Evolutionary conservation across 257 asterid species (phyloP), one percentile per base, ranked within the genome.

Genomic region (Marsdenia floribunda): DNA sequence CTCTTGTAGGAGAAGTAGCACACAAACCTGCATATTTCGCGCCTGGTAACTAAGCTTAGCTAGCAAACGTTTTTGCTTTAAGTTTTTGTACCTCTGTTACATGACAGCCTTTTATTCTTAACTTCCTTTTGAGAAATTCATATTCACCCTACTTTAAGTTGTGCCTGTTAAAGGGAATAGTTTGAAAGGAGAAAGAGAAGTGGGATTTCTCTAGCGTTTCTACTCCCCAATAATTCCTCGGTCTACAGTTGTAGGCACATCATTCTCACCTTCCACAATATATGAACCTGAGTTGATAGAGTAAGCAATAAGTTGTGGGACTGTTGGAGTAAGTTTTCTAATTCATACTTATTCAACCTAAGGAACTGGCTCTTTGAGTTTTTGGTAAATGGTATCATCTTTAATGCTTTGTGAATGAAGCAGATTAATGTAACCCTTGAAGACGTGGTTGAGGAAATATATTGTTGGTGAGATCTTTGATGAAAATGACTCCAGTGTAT

Each of bases 341-440:
- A 21, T 53, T 72, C 75, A 52, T 59, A 35, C 52, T 72, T 74
- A 70, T 61, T 69, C 57, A 57, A 12, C 70, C 63, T 9, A 33
- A 79, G 79, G 61, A 69, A 59, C 40, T 53, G 73, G 1, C 60
- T 70, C 37, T 46, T 42, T 71, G 18, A 22, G 4, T 54, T 57
- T 19, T 33, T 33, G 15, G 46, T 70, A 42, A 35, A 63, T 37
- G 37, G 29, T 18, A n/a, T 75, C 63, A 15, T 80, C 44, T 65
- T 74, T 70, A 19, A 54, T 64, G 61, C 77, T 75, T 81, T 24
- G 40, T 81, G 73, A 67, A 69, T 61, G 60, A 61, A 68, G 79
- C 96, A 95, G 99, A 83, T 95, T n/a, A n/a, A n/a, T 59, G 99
- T 95, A 66, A 95, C 99, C 75, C 98, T 95, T 80, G 99, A 95